Base-by-base conservation (phyloP, 805 yeast species). In the Priceomyces medius region DNA sequence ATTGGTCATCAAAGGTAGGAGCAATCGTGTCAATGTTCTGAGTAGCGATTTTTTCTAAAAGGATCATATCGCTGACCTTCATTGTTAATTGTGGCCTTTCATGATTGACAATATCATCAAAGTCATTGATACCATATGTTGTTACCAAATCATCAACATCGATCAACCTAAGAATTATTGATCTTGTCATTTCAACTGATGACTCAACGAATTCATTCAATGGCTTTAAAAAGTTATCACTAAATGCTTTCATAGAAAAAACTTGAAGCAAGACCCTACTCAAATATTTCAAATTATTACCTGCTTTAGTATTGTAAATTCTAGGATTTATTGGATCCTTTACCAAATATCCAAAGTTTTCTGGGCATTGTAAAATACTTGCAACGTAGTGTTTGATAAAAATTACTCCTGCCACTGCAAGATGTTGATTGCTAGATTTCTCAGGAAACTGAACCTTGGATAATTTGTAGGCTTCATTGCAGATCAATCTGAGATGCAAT, bases 141-240 rank as follows among this genome's bases (percentile, higher is more conserved):
- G 61, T 51, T 39, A 86, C 91, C 36, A 84, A 58, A 20, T 76
- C 80, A 18, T 74, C 71, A 26, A 83, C 63, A 42, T 76, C 71
- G 28, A 85, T 73, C 18, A 86, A 55, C 16, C 66, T 60, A 35
- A 61, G 63, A 39, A 84, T 62, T 7, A 79, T 57, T 0, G 60
- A 54, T 26, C 76, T 63, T 35, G 80, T 71, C 9, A 71, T 65
- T 6, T 71, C 80, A 5, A 67, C 63, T 7, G 80, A 73, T 10
- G 76, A 65, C 38, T 67, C 71, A 32, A 88, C 74, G 54, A 79
- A 86, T 33, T 85, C 90, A 58, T 86, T 86, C 55, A 88, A 68
- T 1, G 96, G 95, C 55, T 85, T 89, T 50, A 88, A 62, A 58
- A 80, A 88, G 36, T 82, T 77, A 49, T 85, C 81, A 10, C 76